Evolutionary conservation across 768 basidiomycete species (phyloP).

Genomic region (Termitomyces titanicus): DNA sequence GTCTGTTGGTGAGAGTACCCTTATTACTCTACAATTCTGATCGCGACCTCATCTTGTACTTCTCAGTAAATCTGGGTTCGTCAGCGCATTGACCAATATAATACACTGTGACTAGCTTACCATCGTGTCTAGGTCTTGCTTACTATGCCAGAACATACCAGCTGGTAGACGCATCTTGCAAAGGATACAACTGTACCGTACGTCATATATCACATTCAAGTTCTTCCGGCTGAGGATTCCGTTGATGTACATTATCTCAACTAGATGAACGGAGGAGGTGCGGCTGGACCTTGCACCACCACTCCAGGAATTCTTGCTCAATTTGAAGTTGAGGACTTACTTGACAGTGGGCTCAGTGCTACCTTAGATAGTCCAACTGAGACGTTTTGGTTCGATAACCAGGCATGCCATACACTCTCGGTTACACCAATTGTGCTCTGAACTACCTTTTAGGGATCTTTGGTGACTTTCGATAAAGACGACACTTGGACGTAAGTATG

Average conservation of each 20-base stretch:
- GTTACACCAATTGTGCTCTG: not conserved
- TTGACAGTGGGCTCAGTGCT: constrained; percentile 4
- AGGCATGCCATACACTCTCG: not conserved
- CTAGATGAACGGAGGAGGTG: constrained; percentile 16
- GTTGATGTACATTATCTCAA: not conserved
- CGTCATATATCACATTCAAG: too few species aligned
- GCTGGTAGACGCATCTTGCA: constrained; percentile 6
- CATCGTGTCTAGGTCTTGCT: constrained; percentile 14
- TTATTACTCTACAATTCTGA: too few species aligned
- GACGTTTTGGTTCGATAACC: constrained; percentile 16
- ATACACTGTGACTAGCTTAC: not conserved
- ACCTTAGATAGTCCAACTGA: constrained; percentile 9
- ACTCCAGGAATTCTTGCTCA: constrained; percentile 12
- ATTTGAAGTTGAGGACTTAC: constrained; percentile 11
- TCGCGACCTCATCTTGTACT: too few species aligned
- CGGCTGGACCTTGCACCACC: constrained; percentile 10
- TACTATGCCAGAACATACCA: constrained; percentile 20
- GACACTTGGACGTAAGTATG: constrained; percentile 7
- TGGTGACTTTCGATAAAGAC: constrained; percentile 15
- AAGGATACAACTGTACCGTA: not conserved
- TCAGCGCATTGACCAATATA: not conserved
- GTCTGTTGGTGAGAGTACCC: constrained; percentile 10
- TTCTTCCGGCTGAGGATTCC: too few species aligned
- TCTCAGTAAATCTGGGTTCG: not conserved
- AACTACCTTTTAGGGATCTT: not conserved